Conservation (phyloP, 2,329 filamentous ascomycete species). For the Capronia americana region DNA sequence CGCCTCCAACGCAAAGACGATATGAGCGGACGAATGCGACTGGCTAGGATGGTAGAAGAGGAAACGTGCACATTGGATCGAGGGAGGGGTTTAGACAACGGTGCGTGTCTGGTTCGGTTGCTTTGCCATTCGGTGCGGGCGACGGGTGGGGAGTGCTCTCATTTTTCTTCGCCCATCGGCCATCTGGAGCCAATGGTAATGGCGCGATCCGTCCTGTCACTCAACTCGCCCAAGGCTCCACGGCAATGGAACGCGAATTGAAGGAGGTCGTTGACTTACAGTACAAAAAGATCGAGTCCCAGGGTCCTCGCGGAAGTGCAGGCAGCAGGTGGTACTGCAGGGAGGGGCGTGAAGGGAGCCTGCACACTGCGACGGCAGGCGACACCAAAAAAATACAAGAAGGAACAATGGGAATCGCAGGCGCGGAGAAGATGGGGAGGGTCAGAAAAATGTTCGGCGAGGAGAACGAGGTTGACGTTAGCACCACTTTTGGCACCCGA, state of each 20-base stretch:
- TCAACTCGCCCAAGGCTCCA: constrained; percentile 34
- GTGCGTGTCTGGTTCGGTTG: constrained; percentile 23
- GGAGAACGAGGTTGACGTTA: constrained; percentile 29
- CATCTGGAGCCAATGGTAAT: constrained; percentile 36
- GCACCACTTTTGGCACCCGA: constrained; percentile 31
- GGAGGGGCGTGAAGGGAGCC: constrained; percentile 12
- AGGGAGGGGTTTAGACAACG: constrained; percentile 26
- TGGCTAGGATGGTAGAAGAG: constrained; percentile 21
- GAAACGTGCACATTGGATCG: constrained; percentile 27
- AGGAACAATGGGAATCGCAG: constrained; percentile 30
- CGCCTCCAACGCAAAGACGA: constrained; percentile 14
- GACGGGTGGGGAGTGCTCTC: constrained; percentile 34
- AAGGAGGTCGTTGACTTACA: constrained; percentile 32
- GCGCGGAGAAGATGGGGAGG: constrained; percentile 18
- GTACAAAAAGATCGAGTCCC: background rate
- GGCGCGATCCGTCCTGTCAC: constrained; percentile 27
- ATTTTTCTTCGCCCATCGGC: constrained; percentile 38
- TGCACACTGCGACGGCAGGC: constrained; percentile 21
- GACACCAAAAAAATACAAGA: constrained; percentile 34
- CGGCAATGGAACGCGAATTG: constrained; percentile 28
- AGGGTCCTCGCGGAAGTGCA: constrained; percentile 17
- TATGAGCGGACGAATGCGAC: constrained; percentile 25
- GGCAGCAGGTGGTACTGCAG: constrained; percentile 11
- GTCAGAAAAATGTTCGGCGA: constrained; percentile 27
- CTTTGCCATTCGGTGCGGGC: constrained; percentile 22